Percentiles rank a stretch among this genome's conserved stretches.
Conservation (phyloP, 2,329 filamentous ascomycete species). For the Paecilomyces fulvus region DNA sequence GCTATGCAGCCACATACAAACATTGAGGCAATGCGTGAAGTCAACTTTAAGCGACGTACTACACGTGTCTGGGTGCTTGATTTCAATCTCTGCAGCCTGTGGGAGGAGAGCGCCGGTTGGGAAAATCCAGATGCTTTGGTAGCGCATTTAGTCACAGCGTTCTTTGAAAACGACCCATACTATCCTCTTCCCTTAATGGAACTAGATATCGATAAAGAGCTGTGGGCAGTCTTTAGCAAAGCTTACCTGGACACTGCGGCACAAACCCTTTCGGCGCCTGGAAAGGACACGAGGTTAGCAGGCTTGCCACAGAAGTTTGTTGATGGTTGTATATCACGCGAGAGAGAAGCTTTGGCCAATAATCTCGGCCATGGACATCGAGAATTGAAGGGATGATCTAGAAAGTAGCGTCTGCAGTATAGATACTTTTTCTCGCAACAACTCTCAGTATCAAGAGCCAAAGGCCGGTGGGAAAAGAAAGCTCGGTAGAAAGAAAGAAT, state of each 20-base stretch:
- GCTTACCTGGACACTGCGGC: not conserved
- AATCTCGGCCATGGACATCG: not conserved
- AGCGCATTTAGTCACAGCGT: slow-evolving; percentile 2
- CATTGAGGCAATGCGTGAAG: not conserved
- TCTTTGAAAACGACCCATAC: slow-evolving; percentile 7
- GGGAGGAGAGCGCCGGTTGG: not conserved
- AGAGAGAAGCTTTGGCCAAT: not conserved
- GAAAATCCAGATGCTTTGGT: slow-evolving; percentile 2
- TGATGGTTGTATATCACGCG: not conserved
- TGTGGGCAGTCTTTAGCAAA: not conserved
- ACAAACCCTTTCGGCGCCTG: not conserved
- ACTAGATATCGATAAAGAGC: not conserved
- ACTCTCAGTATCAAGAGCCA: no score
- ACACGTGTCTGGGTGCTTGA: slow-evolving; percentile 2
- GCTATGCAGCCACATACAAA: slow-evolving; percentile 2
- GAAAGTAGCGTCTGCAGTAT: no score
- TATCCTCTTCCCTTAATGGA: slow-evolving; percentile 3
- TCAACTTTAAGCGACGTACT: not conserved
- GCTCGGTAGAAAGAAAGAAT: no score
- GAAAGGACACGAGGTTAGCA: not conserved
- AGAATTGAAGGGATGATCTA: no score
- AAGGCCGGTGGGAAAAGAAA: no score
- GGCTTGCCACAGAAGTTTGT: not conserved
- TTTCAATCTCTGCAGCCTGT: slow-evolving; percentile 5
- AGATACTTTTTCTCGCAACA: no score